These are phyloP conservation scores for Neoboletus brunneissimus DNA, from an alignment of 768 basidiomycete species.

Conservation along the genomic window DNA sequence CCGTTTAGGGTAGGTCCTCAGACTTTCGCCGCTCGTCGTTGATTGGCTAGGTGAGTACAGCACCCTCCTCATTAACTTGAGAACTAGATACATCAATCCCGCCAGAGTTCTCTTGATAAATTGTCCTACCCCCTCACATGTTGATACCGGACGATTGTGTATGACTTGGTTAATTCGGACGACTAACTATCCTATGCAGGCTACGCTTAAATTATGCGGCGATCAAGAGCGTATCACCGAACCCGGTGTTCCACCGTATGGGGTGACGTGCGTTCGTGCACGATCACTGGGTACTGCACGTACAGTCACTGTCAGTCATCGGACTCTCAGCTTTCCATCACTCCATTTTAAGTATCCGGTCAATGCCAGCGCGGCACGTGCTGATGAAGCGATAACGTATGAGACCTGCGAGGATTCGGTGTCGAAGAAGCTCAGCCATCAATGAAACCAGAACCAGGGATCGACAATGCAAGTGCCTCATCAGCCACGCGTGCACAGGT, in stretches of 20 bases:
- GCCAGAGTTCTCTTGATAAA: background rate
- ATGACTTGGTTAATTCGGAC: background rate
- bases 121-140: background rate
- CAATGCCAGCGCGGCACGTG: constrained; percentile 4
- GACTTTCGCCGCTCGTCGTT: background rate
- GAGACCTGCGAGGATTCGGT: background rate
- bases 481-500: constrained; percentile 1
- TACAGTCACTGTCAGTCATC: background rate
- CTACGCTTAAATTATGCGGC: background rate
- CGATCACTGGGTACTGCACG: background rate
- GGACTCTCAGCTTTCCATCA: background rate
- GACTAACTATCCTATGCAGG: background rate
- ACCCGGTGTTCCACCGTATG: background rate
- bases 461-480: constrained; percentile 6
- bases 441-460: constrained; percentile 12
- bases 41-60: constrained; percentile 13
- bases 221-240: background rate
- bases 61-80: background rate
- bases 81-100: background rate
- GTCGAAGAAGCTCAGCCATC: background rate
- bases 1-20: constrained; percentile 34
- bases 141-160: background rate
- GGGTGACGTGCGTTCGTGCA: background rate
- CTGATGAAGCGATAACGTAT: constrained; percentile 21
- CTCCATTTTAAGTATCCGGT: background rate